These are phyloP conservation scores for Gynochthodes officinalis DNA, from an alignment of 257 asterid genomes.

Conservation along the genomic window DNA sequence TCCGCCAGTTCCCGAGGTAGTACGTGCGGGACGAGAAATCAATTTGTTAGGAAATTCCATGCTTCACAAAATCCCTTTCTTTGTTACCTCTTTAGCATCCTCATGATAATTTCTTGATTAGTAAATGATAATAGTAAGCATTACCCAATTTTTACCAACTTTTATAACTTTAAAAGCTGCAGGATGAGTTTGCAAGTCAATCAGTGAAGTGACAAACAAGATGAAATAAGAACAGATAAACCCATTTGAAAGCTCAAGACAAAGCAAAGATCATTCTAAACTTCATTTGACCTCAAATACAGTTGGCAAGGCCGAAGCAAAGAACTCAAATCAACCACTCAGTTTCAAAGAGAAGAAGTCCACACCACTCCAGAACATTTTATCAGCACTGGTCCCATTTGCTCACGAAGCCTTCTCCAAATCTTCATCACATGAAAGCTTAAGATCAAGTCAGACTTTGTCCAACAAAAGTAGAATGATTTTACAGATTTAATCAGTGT, in stretches of 20 bases:
- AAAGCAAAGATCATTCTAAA: slow-evolving; percentile 32
- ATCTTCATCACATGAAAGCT: slow-evolving; percentile 36
- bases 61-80: not conserved
- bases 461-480: not conserved
- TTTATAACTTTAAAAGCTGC: slow-evolving; percentile 11
- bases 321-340: slow-evolving; percentile 30
- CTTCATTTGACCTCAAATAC: slow-evolving; percentile 31
- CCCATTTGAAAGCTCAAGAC: slow-evolving; percentile 24
- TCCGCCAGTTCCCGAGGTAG: no score
- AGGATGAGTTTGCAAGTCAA: slow-evolving; percentile 22
- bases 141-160: slow-evolving; percentile 8
- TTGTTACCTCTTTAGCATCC: not conserved
- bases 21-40: no score
- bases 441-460: slow-evolving; percentile 10
- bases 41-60: no score
- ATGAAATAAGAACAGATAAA: slow-evolving; percentile 24
- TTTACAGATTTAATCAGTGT: not conserved
- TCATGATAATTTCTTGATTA: not conserved
- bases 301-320: slow-evolving; percentile 25
- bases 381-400: slow-evolving; percentile 20
- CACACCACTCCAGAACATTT: slow-evolving; percentile 21
- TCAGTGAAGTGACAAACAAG: slow-evolving; percentile 14
- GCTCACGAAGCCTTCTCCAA: slow-evolving; percentile 51
- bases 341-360: slow-evolving; percentile 22
- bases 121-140: not conserved